A percentile compares a stretch with the other conserved stretches of the same genome.
Conservation (phyloP, 352 stramenopile species). For the Phytophthora melonis region DNA sequence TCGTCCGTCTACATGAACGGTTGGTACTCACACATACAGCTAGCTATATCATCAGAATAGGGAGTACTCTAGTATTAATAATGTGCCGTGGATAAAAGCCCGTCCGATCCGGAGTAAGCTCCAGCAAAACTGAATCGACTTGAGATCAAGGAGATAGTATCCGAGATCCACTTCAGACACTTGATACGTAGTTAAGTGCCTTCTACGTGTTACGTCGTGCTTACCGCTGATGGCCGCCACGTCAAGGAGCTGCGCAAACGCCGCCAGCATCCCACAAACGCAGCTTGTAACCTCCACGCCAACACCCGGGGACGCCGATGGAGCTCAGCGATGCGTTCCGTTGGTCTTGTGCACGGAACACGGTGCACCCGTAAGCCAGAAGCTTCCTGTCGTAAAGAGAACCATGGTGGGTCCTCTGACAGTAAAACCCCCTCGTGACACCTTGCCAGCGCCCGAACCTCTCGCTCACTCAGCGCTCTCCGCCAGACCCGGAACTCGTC, state of each 20-base stretch:
- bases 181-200: no score
- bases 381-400: conserved; percentile 6
- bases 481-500: conserved; percentile 15
- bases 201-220: no score
- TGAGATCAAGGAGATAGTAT: no score
- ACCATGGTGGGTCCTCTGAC: not conserved
- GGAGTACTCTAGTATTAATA: no score
- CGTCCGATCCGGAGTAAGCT: no score
- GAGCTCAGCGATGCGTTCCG: not conserved
- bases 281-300: not conserved
- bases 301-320: not conserved
- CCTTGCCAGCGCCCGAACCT: conserved; percentile 1
- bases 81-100: no score
- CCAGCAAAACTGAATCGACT: no score
- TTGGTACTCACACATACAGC: no score
- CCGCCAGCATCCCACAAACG: not conserved
- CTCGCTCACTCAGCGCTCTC: not conserved
- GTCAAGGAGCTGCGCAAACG: not conserved
- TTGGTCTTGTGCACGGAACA: not conserved
- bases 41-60: no score
- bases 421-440: not conserved
- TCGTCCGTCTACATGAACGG: no score
- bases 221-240: not conserved
- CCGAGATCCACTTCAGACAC: no score
- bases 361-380: not conserved